These are phyloP conservation scores for Chlamydomonas eustigma DNA, from an alignment of 139 green algal species.

Conservation along the genomic window DNA sequence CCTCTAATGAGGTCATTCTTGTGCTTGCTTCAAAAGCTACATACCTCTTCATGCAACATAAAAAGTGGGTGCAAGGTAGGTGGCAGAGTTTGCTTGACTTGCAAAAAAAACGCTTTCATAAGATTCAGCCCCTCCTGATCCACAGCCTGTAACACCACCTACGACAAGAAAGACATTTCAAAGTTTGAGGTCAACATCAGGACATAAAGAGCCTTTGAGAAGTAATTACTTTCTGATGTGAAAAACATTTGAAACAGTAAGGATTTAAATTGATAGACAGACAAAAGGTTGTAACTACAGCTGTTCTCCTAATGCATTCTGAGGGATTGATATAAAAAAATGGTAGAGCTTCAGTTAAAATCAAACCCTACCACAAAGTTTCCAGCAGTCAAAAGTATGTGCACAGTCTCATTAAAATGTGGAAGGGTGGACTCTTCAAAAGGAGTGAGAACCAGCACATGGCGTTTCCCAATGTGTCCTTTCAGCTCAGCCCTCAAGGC, in stretches of 20 bases:
- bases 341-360: no score
- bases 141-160: not conserved
- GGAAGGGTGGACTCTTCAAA: not conserved
- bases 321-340: no score
- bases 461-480: not conserved
- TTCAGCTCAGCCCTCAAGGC: not conserved
- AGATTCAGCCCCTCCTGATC: not conserved
- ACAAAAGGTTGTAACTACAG: no score
- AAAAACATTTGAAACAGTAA: no score
- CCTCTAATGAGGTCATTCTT: no score
- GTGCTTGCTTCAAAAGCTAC: no score
- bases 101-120: not conserved
- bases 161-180: no score
- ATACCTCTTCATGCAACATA: not conserved
- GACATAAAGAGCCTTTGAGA: no score
- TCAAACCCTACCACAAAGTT: slow-evolving; percentile 7
- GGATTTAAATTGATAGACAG: no score
- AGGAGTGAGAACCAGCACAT: slow-evolving; percentile 5
- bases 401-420: not conserved
- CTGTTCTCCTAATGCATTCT: no score
- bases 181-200: no score
- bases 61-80: not conserved
- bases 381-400: not conserved
- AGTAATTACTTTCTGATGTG: no score
- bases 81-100: not conserved